A percentile compares a stretch with the other conserved stretches of the same genome.
Conservation (phyloP, 2,329 filamentous ascomycete species). For the Calonectria naviculata region DNA sequence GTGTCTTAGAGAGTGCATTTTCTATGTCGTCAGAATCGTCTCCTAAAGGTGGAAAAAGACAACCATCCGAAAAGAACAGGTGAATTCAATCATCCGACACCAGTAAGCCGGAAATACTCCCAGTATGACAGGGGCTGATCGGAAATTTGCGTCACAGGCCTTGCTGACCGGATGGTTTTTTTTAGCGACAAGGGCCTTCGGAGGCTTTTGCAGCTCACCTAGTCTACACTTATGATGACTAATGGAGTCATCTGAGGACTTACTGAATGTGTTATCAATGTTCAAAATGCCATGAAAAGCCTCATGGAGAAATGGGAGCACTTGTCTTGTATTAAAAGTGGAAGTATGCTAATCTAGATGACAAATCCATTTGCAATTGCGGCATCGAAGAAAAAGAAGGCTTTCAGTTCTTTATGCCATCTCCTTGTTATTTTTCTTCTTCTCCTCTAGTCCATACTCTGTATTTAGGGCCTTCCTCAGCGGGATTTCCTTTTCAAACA, state of each 20-base stretch:
- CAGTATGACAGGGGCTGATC: neutral
- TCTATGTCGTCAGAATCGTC: neutral
- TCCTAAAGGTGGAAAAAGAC: neutral
- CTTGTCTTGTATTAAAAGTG: neutral
- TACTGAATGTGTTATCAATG: neutral
- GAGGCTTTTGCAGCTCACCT: neutral
- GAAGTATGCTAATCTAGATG: too few relatives aligned
- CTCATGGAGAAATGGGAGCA: neutral
- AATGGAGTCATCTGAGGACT: neutral
- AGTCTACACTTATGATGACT: neutral
- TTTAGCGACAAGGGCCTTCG: neutral
- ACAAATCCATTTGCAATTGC: too few relatives aligned
- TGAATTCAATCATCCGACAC: neutral
- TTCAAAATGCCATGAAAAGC: neutral
- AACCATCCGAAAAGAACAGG: neutral
- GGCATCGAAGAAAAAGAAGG: too few relatives aligned
- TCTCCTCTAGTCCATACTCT: slow-evolving; percentile 36
- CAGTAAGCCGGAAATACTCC: neutral
- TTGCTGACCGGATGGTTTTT: neutral
- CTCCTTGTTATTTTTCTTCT: neutral
- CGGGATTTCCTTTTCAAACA: slow-evolving; percentile 39
- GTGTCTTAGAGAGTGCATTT: slow-evolving; percentile 8
- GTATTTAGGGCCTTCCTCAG: slow-evolving; percentile 42
- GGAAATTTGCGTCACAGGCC: neutral
- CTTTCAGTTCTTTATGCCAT: neutral